Evolutionary conservation across 2,329 filamentous ascomycete genomes (phyloP), one percentile per base, ranked within the genome.

Genomic region (Dryadomyces quercus-mongolicae): DNA sequence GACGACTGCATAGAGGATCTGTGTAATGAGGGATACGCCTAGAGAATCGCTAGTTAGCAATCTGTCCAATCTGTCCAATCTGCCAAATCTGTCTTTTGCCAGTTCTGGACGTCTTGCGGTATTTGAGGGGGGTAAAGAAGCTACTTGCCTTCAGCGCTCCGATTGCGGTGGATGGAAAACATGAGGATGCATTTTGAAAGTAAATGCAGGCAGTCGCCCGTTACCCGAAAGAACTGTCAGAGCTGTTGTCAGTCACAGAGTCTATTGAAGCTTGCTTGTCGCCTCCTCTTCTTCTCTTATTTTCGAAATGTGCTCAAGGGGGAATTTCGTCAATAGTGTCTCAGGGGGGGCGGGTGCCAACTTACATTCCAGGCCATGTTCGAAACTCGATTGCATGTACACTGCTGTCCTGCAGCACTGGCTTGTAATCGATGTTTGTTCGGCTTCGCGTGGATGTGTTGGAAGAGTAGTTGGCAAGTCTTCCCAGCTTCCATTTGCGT

Each of bases 11-110:
- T 97, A 97, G 60, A 96, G 82, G 54, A 84, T 77, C 70, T 97
- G 92, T 1, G 87, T 95, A 63, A 97, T 88, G 65, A 95, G 82
- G 22, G 90, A 95, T 57, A 96, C 86, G 56, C 91, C 86, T 87
- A 60, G 2, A 60, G 47, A 48, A 40, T 18, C 40, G 16, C 25
- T 6, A 12, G 36, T 40, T 16, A 40, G 22, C 3, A 16, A 25
- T 49, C 31, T n/a, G n/a, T n/a, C n/a, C n/a, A n/a, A n/a, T n/a
- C n/a, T n/a, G n/a, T n/a, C n/a, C n/a, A n/a, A n/a, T n/a, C n/a
- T n/a, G n/a, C n/a, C n/a, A n/a, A n/a, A n/a, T n/a, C n/a, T 20
- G 31, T 40, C 18, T 40, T 40, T 38, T 31, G 25, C 4, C 25
- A 31, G 25, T 31, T 31, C 25, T 31, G 25, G 25, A 31, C 25